phyloP scores from a whole-genome alignment of 1,139 yeast species.

The Pichia sp. region DNA sequence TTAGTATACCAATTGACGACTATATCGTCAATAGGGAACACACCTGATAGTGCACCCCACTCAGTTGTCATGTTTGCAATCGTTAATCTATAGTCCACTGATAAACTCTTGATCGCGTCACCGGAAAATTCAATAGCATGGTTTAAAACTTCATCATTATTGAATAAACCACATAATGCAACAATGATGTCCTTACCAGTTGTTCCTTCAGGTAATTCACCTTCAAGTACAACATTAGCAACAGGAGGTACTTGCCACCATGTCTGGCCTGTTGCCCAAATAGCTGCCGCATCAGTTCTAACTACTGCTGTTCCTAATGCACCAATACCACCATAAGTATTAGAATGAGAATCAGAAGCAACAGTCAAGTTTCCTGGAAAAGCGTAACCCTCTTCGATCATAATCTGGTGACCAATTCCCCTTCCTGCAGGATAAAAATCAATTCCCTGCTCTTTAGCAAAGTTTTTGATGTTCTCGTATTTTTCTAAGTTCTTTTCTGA shows the following conservation, averaged over 20 bases:
- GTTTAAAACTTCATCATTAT: conserved; percentile 91
- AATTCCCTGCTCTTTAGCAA: conserved; percentile 86
- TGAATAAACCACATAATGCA: conserved; percentile 89
- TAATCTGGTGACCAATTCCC: conserved; percentile 97
- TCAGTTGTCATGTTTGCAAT: conserved; percentile 99
- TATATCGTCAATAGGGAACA: conserved; percentile 85
- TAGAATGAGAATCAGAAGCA: conserved; percentile 96
- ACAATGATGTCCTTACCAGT: conserved; percentile 97
- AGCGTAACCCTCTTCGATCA: conserved; percentile 98
- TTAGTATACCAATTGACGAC: conserved; percentile 70
- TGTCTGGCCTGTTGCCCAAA: conserved; percentile 99
- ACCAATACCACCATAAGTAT: conserved; percentile 96
- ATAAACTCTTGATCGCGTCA: conserved; percentile 63
- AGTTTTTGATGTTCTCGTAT: conserved; percentile 78
- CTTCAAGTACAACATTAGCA: conserved; percentile 83
- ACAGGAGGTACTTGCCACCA: conserved; percentile 99
- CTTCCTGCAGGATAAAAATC: conserved; percentile 98
- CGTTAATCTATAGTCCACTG: conserved; percentile 88
- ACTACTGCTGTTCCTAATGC: conserved; percentile 95
- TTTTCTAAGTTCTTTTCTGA: conserved; percentile 80
- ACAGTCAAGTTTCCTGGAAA: conserved; percentile 90
- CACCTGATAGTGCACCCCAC: conserved; percentile 98
- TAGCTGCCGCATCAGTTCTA: conserved; percentile 96
- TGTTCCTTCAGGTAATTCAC: conserved; percentile 75
- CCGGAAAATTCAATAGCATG: conserved; percentile 97